Evolutionary conservation across 495 filamentous ascomycete genomes (phyloP).

Genomic region (Aspergillus cavernicola): DNA sequence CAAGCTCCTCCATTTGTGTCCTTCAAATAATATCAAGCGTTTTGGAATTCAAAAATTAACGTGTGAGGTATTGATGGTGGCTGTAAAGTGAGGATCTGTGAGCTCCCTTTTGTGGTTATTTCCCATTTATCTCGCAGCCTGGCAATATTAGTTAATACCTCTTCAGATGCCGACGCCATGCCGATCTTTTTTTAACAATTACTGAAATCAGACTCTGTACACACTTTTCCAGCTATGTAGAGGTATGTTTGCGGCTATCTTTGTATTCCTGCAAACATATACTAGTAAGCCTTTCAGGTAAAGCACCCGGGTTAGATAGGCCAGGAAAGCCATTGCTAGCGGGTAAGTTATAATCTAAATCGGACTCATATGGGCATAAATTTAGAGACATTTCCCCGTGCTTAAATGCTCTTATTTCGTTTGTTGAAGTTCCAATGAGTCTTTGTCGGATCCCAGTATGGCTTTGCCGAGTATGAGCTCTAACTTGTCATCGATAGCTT

Average conservation of each 20-base stretch:
- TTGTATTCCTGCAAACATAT: constrained; percentile 39
- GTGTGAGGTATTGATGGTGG: too few species aligned
- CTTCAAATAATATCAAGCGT: too few species aligned
- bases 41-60: too few species aligned
- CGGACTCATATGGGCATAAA: constrained; percentile 37
- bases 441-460: constrained; percentile 14
- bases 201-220: constrained; percentile 28
- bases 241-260: constrained; percentile 26
- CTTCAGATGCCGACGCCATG: constrained; percentile 19
- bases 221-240: constrained; percentile 32
- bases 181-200: constrained; percentile 33
- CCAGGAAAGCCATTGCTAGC: constrained; percentile 10
- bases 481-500: constrained; percentile 35
- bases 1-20: background rate
- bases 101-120: too few species aligned
- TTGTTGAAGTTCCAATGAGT: constrained; percentile 26
- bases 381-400: constrained; percentile 41
- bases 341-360: constrained; percentile 21
- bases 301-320: constrained; percentile 11
- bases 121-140: constrained; percentile 39
- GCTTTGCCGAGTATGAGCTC: constrained; percentile 17
- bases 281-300: constrained; percentile 30
- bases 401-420: constrained; percentile 39
- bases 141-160: constrained; percentile 29
- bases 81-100: too few species aligned